A percentile compares a stretch with the other conserved stretches of the same genome.
phyloP scores from a whole-genome alignment of 108 stramenopile genomes.

The Pelagomonas calceolata region DNA sequence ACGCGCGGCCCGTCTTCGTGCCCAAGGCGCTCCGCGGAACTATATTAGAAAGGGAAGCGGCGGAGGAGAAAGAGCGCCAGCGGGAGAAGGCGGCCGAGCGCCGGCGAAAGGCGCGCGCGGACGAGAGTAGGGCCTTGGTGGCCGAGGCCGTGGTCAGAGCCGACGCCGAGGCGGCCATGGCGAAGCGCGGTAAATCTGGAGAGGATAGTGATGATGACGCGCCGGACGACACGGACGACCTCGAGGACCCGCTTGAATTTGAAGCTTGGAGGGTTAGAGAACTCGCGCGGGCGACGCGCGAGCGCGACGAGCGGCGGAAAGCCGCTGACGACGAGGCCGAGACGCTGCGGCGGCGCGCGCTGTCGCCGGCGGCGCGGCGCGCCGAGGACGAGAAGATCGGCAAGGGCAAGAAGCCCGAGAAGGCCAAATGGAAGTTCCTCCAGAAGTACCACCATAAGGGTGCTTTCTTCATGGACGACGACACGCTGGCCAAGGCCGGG shows the following conservation, averaged over 20 bases:
- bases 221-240: slow-evolving; percentile 37
- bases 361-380: slow-evolving; percentile 83
- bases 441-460: slow-evolving; percentile 92
- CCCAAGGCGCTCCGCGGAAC: slow-evolving; percentile 4
- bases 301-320: slow-evolving; percentile 46
- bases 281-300: slow-evolving; percentile 36
- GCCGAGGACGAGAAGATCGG: slow-evolving; percentile 58
- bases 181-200: no score
- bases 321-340: slow-evolving; percentile 44
- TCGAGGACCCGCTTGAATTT: slow-evolving; percentile 36
- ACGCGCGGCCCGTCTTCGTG: slow-evolving; percentile 17
- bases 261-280: slow-evolving; percentile 46
- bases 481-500: slow-evolving; percentile 54
- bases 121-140: neutral
- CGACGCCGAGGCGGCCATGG: slow-evolving; percentile 16
- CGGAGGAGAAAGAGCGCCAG: slow-evolving; percentile 31
- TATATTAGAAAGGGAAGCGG: slow-evolving; percentile 12
- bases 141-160: neutral
- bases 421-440: slow-evolving; percentile 43
- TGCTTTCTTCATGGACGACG: slow-evolving; percentile 96
- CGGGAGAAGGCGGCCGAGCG: slow-evolving; percentile 9
- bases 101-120: neutral
- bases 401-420: slow-evolving; percentile 26
- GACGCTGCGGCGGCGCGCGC: slow-evolving; percentile 49
- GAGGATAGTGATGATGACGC: slow-evolving; percentile 13